Base-by-base conservation (phyloP, 2,329 filamentous ascomycete species). In the Teratosphaeria epicoccoides region DNA sequence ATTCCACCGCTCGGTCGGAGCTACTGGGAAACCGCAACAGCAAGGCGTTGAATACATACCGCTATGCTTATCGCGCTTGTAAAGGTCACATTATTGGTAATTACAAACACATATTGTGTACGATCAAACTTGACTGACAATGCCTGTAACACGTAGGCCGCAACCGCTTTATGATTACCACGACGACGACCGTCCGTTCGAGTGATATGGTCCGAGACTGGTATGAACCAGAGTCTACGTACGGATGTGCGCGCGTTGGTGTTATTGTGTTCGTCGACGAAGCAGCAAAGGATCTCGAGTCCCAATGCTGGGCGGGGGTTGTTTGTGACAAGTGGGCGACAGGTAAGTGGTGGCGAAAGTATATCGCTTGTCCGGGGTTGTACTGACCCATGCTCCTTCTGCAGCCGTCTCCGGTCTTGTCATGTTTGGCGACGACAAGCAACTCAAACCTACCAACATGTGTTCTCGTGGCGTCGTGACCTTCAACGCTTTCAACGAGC, bases 221-320 rank as follows among this genome's bases (percentile, higher is more conserved):
- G 50, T 23, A 40, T 17, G 33, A 40, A 17, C 33, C 24, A 12
- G 24, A 37, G 20, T 20, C 17, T 3, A 47, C 49, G 20, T 49
- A 47, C 14, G 49, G 49, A 40, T 11, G 46, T 14, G 24, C 14
- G 24, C 24, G 51, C 7, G n/a, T 37, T 14, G 47, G 49, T 12
- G 49, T 54, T 2, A 47, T 55, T 2, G 49, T 58, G 1, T 57
- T 61, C 25, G 49, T 59, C 7, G 56, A 59, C 28, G 53, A 59
- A 24, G 55, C 52, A 10, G 49, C 52, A 23, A 55, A 54, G 24
- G 56, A 54, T 43, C 46, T 52, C 0, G 56, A 57, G 24, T 43
- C 54, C n/a, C 55, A 61, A 24, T 24, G 49, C 14, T 61, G 57
- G 54, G 50, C 33, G 17, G 49, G 46, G 7, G 49, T 61, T n/a